Conservation (phyloP, 108 stramenopile genomes). For the Nitzschia putrida region DNA sequence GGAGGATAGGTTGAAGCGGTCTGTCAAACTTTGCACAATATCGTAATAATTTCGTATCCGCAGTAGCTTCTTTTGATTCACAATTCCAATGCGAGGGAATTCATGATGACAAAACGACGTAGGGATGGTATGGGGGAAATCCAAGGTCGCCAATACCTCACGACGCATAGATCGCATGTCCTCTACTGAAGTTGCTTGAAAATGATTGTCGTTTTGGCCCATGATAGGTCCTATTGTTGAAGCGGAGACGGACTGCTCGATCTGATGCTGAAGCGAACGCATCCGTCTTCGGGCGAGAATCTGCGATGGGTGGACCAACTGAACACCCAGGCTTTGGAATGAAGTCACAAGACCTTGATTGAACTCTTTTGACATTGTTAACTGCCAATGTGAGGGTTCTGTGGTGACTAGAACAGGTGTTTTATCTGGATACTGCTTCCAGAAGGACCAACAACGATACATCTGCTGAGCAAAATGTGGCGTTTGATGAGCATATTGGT, state of each 20-base stretch:
- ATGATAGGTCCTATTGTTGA: not conserved
- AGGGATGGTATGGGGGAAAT: not conserved
- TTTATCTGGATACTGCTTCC: conserved; percentile 19
- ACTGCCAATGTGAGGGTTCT: conserved; percentile 8
- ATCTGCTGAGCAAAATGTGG: conserved; percentile 38
- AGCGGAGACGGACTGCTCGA: conserved; percentile 4
- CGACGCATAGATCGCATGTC: conserved; percentile 10
- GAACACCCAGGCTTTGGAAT: conserved; percentile 4
- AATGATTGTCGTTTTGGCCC: not conserved
- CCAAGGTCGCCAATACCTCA: not conserved
- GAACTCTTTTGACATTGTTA: conserved; percentile 19
- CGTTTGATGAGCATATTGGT: conserved; percentile 18
- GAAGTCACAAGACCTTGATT: conserved; percentile 1
- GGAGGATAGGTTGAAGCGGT: conserved; percentile 1
- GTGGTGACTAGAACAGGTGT: conserved; percentile 13
- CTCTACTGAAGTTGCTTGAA: conserved; percentile 5
- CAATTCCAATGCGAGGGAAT: conserved; percentile 18
- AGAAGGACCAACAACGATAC: conserved; percentile 30
- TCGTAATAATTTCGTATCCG: not conserved
- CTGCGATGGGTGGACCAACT: not conserved
- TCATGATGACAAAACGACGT: conserved; percentile 5
- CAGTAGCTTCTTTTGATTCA: conserved; percentile 4
- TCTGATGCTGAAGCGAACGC: not conserved
- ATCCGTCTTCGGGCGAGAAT: not conserved
- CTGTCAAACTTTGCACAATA: not conserved